Conservation (phyloP, 305 asterid species). For the Stenogyne calaminthoides region DNA sequence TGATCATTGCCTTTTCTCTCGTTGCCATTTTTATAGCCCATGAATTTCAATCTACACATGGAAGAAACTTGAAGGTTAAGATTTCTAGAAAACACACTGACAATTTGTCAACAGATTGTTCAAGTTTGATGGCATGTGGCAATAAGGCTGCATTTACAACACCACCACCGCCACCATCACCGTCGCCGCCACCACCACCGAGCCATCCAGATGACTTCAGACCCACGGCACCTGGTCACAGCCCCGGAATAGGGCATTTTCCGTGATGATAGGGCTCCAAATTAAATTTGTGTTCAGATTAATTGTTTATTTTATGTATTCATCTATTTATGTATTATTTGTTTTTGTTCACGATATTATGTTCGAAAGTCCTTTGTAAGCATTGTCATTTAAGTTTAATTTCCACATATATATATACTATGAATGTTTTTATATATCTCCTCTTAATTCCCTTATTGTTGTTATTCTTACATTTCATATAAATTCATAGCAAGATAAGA, state of each 20-base stretch:
- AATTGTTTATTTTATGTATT: not conserved
- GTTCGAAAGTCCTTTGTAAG: constrained; percentile 15
- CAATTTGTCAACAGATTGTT: constrained; percentile 5
- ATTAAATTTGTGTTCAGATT: not conserved
- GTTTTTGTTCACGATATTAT: not conserved
- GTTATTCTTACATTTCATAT: too few relatives aligned
- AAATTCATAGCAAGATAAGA: too few relatives aligned
- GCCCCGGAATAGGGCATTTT: constrained; percentile 69
- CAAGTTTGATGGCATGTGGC: constrained; percentile 13
- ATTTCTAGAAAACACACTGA: constrained; percentile 14
- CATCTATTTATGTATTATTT: not conserved
- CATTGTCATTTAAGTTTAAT: not conserved
- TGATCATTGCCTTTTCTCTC: constrained; percentile 38
- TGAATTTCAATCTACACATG: constrained; percentile 37
- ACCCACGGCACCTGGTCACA: constrained; percentile 59
- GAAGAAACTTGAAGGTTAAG: constrained; percentile 39
- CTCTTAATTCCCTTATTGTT: too few relatives aligned
- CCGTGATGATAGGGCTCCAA: constrained; percentile 20
- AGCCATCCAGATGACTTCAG: constrained; percentile 52
- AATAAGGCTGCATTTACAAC: constrained; percentile 20
- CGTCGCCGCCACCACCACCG: constrained; percentile 39
- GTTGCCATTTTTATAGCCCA: constrained; percentile 40
- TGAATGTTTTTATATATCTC: too few relatives aligned
- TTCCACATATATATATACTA: too few relatives aligned
- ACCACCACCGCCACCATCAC: constrained; percentile 30